phyloP scores from a whole-genome alignment of 2,329 filamentous ascomycete species.

The Pseudogymnoascus sp. region DNA sequence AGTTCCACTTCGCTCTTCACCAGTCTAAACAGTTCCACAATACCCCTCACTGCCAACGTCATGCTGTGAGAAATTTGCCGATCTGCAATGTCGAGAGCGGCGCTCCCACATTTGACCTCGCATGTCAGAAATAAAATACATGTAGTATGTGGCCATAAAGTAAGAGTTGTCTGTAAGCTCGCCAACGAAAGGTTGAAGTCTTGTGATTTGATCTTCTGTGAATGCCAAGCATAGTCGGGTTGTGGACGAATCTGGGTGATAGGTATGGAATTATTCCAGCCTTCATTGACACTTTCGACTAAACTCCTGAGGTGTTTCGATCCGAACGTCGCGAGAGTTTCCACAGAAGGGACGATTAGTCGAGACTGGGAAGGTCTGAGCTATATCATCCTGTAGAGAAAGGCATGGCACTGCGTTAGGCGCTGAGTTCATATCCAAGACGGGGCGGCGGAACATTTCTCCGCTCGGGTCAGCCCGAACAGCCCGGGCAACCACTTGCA shows the following conservation, averaged over 20 bases:
- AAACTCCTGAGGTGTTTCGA: constrained; percentile 28
- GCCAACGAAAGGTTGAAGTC: constrained; percentile 33
- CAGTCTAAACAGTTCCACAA: constrained; percentile 14
- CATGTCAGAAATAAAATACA: constrained; percentile 42
- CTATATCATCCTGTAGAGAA: too few species aligned
- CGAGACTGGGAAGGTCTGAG: too few species aligned
- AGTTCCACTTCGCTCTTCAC: constrained; percentile 30
- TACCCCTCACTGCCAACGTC: constrained; percentile 19
- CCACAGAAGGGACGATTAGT: constrained; percentile 34
- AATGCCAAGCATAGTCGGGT: constrained; percentile 39
- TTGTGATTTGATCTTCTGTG: constrained; percentile 34
- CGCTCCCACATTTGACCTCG: constrained; percentile 38
- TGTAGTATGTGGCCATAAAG: constrained; percentile 35
- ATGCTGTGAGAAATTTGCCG: constrained; percentile 34
- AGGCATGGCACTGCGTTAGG: too few species aligned
- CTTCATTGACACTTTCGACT: constrained; percentile 35
- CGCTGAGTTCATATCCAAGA: too few species aligned
- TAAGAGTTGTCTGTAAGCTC: constrained; percentile 32
- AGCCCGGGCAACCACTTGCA: too few species aligned
- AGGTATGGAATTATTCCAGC: constrained; percentile 35
- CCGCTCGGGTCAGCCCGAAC: too few species aligned
- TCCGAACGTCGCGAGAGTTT: constrained; percentile 25
- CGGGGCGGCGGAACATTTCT: too few species aligned
- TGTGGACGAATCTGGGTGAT: constrained; percentile 33
- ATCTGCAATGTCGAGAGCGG: constrained; percentile 32